Conservation (phyloP, 1,139 yeast species). For the Taphrina confusa region DNA sequence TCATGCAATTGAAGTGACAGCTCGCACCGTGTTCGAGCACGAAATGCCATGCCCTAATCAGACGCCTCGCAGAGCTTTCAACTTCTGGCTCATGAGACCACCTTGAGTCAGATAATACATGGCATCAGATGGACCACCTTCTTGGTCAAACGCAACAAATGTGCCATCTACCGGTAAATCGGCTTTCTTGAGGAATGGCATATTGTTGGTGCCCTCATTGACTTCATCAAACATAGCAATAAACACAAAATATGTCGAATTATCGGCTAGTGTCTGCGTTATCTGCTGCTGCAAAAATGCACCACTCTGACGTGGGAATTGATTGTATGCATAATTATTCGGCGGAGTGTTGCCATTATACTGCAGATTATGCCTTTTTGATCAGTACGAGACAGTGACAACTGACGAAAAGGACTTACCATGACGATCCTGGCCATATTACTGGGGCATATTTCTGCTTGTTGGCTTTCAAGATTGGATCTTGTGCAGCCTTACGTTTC, state of each 20-base stretch:
- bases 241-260: conserved; percentile 1
- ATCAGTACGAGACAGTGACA: neutral
- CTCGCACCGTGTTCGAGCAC: no score
- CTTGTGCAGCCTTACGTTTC: conserved; percentile 9
- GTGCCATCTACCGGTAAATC: neutral
- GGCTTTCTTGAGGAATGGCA: neutral
- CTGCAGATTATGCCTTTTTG: neutral
- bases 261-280: neutral
- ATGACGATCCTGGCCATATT: conserved; percentile 2
- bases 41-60: no score
- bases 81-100: neutral
- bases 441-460: conserved; percentile 2
- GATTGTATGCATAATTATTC: neutral
- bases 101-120: neutral
- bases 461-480: neutral
- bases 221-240: conserved; percentile 9
- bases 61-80: no score
- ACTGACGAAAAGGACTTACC: neutral
- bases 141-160: neutral
- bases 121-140: neutral
- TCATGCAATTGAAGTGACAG: no score
- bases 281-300: neutral
- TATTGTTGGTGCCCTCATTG: neutral
- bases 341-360: conserved; percentile 7
- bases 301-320: neutral